Evolutionary conservation across 257 asterid species (phyloP), one percentile per base, ranked within the genome.

Genomic region (Linaria vulgaris): DNA sequence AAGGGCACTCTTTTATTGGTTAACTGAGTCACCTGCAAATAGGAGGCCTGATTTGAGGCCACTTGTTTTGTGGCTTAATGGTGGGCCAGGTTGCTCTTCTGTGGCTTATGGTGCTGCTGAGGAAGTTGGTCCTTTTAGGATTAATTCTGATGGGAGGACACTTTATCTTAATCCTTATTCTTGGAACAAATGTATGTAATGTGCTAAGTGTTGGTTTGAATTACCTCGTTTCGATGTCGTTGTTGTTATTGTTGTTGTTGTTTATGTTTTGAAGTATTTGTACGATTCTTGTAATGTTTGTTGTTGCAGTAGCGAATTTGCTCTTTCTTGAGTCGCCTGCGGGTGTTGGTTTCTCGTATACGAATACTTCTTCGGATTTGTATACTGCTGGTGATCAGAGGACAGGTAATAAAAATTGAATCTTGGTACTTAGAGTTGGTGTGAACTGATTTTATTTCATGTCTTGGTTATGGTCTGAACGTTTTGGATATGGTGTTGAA

Each of bases 41-140:
- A 74, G 85, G 62, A 67, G 47, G 37, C 95, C 97, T 22, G 86
- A 81, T 19, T 72, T 78, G 48, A 85, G 95, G 76, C 99, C 99
- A 66, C 85, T 94, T 16, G 76, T 94, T 74, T 64, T 94, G 71
- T 94, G 99, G 99, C 95, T 94, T 2, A 94, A 94, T 82, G 99
- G 99, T 8, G 99, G 99, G 12, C 99, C 99, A 21, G 99, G 99
- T 64, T 94, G 99, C 72, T 94, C 99, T 52, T 94, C 99, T 30
- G 83, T 94, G 9, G 99, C 95, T 73, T 94, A 85, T 65, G 99
- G 99, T 47, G 97, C 96, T 51, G 76, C 95, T 0, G 99, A 94
- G 69, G 99, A 94, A 66, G 76, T 94, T 61, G 99, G 99, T 3
- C 99, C 99, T 15, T 94, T 90, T 59, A 84, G 95, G 67, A 83